A percentile compares a stretch with the other conserved stretches of the same genome.
Evolutionary conservation across 2,329 filamentous ascomycete genomes (phyloP).

Genomic region (Nothomitra cinnamomea): DNA sequence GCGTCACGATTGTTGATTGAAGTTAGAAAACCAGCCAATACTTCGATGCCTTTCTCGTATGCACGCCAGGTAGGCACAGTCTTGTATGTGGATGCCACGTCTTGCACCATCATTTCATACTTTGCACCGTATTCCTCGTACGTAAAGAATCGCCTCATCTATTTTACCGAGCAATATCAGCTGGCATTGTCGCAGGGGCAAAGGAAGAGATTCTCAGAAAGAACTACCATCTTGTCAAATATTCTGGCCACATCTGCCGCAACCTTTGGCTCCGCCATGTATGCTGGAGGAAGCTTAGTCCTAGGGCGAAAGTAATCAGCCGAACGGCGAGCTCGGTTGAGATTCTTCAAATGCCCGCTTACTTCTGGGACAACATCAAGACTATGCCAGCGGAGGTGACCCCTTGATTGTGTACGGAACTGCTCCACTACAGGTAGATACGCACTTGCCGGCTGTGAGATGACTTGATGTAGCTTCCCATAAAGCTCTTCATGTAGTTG

Average conservation of each 20-base stretch:
- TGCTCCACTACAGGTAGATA: not conserved
- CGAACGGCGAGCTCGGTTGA: constrained; percentile 25
- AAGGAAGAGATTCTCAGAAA: not conserved
- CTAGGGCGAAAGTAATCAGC: constrained; percentile 25
- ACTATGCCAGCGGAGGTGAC: constrained; percentile 29
- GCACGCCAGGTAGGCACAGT: constrained; percentile 56
- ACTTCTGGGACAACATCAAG: constrained; percentile 24
- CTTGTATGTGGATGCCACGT: constrained; percentile 51
- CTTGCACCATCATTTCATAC: constrained; percentile 70
- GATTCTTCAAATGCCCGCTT: constrained; percentile 12
- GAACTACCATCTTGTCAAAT: constrained; percentile 33
- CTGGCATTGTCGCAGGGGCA: not conserved
- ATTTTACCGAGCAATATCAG: not conserved
- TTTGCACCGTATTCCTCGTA: constrained; percentile 90
- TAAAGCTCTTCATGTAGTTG: constrained; percentile 72
- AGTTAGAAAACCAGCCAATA: constrained; percentile 56
- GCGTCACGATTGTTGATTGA: constrained; percentile 48
- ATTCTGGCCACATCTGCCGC: constrained; percentile 35
- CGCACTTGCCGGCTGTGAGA: constrained; percentile 42
- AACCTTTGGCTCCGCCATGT: constrained; percentile 34
- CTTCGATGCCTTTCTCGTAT: constrained; percentile 75
- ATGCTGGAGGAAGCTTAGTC: constrained; percentile 13
- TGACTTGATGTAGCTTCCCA: constrained; percentile 49
- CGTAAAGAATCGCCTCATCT: constrained; percentile 68
- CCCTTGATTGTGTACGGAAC: not conserved